Percentiles rank a stretch among this genome's conserved stretches.
Evolutionary conservation across 495 filamentous ascomycete species (phyloP).

Genomic region (Xylaria sp.): DNA sequence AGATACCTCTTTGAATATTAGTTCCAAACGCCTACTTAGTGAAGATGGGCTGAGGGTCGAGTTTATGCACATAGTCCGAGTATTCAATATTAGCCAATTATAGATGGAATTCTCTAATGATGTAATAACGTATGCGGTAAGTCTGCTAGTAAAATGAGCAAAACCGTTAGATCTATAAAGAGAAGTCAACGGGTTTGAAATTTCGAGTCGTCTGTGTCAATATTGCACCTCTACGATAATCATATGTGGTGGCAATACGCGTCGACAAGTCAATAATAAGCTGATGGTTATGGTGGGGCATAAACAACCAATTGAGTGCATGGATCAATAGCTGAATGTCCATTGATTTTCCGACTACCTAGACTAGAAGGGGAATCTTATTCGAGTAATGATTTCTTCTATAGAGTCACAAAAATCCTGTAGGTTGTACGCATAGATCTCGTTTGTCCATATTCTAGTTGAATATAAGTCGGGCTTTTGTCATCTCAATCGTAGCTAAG

Average conservation of each 20-base stretch:
- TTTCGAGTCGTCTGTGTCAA: neutral
- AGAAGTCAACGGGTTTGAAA: neutral
- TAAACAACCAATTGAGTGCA: too few relatives aligned
- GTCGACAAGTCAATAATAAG: neutral
- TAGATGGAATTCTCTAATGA: neutral
- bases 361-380: neutral
- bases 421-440: neutral
- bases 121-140: neutral
- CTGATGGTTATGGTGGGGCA: neutral
- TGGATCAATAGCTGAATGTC: conserved; percentile 1
- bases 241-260: conserved; percentile 5
- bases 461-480: neutral
- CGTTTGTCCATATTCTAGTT: neutral
- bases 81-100: neutral
- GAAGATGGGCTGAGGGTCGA: neutral
- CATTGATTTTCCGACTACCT: neutral
- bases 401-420: neutral
- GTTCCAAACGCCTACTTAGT: neutral
- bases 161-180: neutral
- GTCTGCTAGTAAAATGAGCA: neutral
- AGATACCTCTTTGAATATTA: neutral
- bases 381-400: neutral
- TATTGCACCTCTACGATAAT: neutral
- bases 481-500: neutral
- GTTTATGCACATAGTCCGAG: neutral